These are phyloP conservation scores for Byssothecium circinans DNA, from an alignment of 2,329 filamentous ascomycete genomes.

Conservation along the genomic window DNA sequence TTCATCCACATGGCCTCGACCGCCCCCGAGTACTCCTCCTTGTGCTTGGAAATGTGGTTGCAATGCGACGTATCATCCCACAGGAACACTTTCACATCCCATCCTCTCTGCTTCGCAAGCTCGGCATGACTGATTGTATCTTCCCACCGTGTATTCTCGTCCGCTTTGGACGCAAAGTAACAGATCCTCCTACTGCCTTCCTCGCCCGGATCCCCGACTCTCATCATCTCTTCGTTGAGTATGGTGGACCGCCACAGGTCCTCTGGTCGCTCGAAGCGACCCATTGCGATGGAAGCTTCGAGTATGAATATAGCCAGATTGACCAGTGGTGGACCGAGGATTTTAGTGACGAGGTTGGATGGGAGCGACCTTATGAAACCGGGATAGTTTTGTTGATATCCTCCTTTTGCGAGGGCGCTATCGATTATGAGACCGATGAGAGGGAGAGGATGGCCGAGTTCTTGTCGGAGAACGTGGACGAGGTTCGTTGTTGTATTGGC, in stretches of 20 bases:
- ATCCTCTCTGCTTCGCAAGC: conserved; percentile 50
- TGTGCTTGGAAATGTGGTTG: conserved; percentile 58
- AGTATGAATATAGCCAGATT: conserved; percentile 1
- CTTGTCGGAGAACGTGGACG: background rate
- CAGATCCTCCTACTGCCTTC: conserved; percentile 1
- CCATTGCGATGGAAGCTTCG: conserved; percentile 4
- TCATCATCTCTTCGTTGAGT: conserved; percentile 5
- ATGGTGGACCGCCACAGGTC: background rate
- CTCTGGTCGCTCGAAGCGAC: background rate
- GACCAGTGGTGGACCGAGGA: conserved; percentile 5
- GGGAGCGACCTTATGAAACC: conserved; percentile 11
- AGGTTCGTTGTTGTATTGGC: conserved; percentile 11
- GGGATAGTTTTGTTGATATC: conserved; percentile 21
- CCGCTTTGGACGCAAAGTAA: conserved; percentile 59
- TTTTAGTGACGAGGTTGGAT: background rate
- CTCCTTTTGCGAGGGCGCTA: conserved; percentile 4
- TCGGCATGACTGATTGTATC: conserved; percentile 57
- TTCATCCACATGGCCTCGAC: conserved; percentile 15
- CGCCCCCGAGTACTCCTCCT: conserved; percentile 56
- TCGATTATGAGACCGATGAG: conserved; percentile 14
- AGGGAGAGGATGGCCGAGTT: conserved; percentile 3
- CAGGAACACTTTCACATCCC: conserved; percentile 48
- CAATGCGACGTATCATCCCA: conserved; percentile 62
- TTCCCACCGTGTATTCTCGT: conserved; percentile 55
- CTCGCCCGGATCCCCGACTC: background rate